Evolutionary conservation across 2,329 filamentous ascomycete genomes (phyloP), one percentile per base, ranked within the genome.

Genomic region (Trichothecium sympodiale): DNA sequence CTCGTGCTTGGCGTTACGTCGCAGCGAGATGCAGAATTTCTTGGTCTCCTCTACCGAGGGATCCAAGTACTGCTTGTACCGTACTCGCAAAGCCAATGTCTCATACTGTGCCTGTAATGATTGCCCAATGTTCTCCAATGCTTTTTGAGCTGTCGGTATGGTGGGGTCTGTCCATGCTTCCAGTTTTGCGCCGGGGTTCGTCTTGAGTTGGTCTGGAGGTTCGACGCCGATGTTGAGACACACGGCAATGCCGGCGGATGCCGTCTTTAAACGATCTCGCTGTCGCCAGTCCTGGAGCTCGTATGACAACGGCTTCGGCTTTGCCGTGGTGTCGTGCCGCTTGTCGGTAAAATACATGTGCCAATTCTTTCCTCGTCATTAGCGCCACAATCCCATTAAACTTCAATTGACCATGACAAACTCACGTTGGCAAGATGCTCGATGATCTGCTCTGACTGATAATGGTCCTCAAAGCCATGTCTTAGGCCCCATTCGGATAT

Each of bases 291-390:
- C 91, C 54, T 94, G 83, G 5, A 94, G 64, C 43, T 77, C 68
- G 46, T 74, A 74, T 17, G 63, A 57, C 14, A 69, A 71, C 35
- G 76, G 71, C 53, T 87, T 85, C 13, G 87, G 85, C 46, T 88
- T 86, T 16, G 87, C 91, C 26, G 86, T 89, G 16, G 86, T 91
- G 56, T 96, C 91, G 60, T 98, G 91, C 36, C 89, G 81, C 60
- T 96, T 96, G 60, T 98, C 91, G 43, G 89, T 95, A 59, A 84
- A 98, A 62, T 98, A 98, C 89, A 96, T 96, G 66, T 94, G 96
- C 77, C 94, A 98, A 46, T 86, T 93, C 83, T 94, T 59, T 18
- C 29, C 5, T 14, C 13, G 28, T 7, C 13, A n/a, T 14, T n/a
- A 16, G 28, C 13, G n/a, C 5, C 15, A 8, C 5, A 4, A 26